These are phyloP conservation scores for Aspergillus haitiensis DNA, from an alignment of 495 filamentous ascomycete genomes.

Conservation along the genomic window DNA sequence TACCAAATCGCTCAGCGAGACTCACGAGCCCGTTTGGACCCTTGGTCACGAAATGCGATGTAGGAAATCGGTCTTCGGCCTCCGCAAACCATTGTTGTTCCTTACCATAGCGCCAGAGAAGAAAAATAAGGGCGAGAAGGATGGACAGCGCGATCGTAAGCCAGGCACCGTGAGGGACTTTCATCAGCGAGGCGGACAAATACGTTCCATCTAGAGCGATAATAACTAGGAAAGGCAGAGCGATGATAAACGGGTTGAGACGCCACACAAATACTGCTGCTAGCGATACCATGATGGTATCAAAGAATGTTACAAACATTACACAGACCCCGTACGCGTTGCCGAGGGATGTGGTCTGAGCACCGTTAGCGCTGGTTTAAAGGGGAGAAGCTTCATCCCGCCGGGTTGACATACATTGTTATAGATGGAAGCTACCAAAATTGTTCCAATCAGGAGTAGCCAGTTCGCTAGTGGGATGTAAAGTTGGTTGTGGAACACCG, in stretches of 20 bases:
- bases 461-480: slow-evolving; percentile 73
- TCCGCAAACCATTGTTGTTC: slow-evolving; percentile 72
- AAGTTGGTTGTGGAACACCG: slow-evolving; percentile 65
- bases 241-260: slow-evolving; percentile 54
- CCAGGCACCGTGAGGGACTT: slow-evolving; percentile 73
- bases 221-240: slow-evolving; percentile 62
- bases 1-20: slow-evolving; percentile 19
- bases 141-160: slow-evolving; percentile 66
- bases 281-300: slow-evolving; percentile 67
- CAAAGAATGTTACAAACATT: slow-evolving; percentile 73
- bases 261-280: slow-evolving; percentile 69
- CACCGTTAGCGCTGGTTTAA: slow-evolving; percentile 6
- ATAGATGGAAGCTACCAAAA: slow-evolving; percentile 71
- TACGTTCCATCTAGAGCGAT: slow-evolving; percentile 63
- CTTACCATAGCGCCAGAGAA: slow-evolving; percentile 75
- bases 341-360: slow-evolving; percentile 46
- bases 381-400: too few species aligned
- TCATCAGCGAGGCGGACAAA: slow-evolving; percentile 64
- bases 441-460: slow-evolving; percentile 71
- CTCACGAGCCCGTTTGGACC: slow-evolving; percentile 10
- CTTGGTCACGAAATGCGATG: slow-evolving; percentile 33
- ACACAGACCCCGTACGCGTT: slow-evolving; percentile 66
- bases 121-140: slow-evolving; percentile 58
- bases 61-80: slow-evolving; percentile 50
- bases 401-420: slow-evolving; percentile 58